Conservation (phyloP, 257 asterid genomes). For the Petunia axillaris region DNA sequence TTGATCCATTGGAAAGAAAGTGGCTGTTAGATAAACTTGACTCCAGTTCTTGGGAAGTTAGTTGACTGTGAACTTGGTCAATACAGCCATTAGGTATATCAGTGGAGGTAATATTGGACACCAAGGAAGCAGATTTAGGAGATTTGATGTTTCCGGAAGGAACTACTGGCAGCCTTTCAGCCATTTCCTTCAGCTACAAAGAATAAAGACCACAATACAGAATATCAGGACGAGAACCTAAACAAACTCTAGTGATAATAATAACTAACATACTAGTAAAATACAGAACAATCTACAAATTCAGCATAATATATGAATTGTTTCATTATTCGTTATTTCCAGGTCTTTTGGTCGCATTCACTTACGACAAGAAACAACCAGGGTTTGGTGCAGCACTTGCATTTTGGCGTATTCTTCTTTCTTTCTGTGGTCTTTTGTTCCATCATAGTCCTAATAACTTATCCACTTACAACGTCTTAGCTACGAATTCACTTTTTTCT, state of each 20-base stretch:
- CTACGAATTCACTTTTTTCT: neutral
- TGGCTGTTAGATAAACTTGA: constrained; percentile 56
- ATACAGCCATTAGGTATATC: constrained; percentile 55
- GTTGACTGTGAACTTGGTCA: constrained; percentile 59
- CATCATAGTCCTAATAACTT: no score
- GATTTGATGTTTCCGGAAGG: constrained; percentile 74
- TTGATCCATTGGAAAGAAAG: constrained; percentile 60
- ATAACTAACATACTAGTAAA: no score
- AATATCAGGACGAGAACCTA: constrained; percentile 28
- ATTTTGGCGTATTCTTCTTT: no score
- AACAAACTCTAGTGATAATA: neutral
- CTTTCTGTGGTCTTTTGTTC: no score
- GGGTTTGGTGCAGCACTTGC: no score
- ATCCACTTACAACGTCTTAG: no score
- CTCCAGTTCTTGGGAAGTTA: constrained; percentile 57
- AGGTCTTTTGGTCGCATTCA: no score
- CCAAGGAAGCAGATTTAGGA: constrained; percentile 55
- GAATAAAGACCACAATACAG: constrained; percentile 25
- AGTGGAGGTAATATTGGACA: constrained; percentile 47
- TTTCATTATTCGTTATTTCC: no score
- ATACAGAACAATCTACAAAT: no score
- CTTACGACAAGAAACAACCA: no score
- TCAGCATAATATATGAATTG: no score
- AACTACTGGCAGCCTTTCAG: constrained; percentile 95
- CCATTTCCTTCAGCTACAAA: constrained; percentile 92